Base-by-base conservation (phyloP, 352 stramenopile genomes). In the Phytophthora citrophthora region DNA sequence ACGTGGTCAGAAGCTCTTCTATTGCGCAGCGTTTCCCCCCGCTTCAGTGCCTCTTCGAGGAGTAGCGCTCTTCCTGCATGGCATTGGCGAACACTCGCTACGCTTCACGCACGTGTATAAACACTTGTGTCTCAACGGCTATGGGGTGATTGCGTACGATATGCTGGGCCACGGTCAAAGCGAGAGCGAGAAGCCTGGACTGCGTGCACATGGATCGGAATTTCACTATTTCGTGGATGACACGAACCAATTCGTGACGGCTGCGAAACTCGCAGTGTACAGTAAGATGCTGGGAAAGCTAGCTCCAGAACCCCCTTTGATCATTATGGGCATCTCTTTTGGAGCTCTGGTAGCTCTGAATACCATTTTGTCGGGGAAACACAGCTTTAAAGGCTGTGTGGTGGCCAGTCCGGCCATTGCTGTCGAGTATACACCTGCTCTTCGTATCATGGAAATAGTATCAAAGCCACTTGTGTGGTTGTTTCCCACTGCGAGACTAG, bases 261-360 rank as follows among this genome's bases (percentile, higher is more conserved):
- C 70, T 26, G 77, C 75, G 38, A 86, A 86, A 54, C 39, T 60
- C 18, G 46, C 54, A 0, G 54, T 89, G 18, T 74, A 76, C 51
- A 66, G 52, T 15, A 53, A 70, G 18, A 73, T 85, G 69, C 46
- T 87, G 8, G 63, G 62, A 8, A 15, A 65, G 7, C 51, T 43
- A 44, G 44, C 39, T 13, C 36, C 50, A 0, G 38, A 64, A 24
- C 68, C 68, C 26, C 73, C 77, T 41, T 54, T 88, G 10, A 41
- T 85, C 47, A 77, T 89, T 43, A 86, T 89, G 75, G 81, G 81
- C 49, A 90, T 89, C 55, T 88, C 75, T 12, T 92, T 87, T 62
- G 80, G 83, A 57, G 74, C 63, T 31, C 76, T 91, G 23, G 77
- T 90, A n/a, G 77, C 74, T 24, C 44, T 88, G 1, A 75, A 89